Percentiles rank a stretch among this genome's conserved stretches.
These are phyloP conservation scores for Lactuca saligna DNA, from an alignment of 129 eudicot species.

Conservation along the genomic window DNA sequence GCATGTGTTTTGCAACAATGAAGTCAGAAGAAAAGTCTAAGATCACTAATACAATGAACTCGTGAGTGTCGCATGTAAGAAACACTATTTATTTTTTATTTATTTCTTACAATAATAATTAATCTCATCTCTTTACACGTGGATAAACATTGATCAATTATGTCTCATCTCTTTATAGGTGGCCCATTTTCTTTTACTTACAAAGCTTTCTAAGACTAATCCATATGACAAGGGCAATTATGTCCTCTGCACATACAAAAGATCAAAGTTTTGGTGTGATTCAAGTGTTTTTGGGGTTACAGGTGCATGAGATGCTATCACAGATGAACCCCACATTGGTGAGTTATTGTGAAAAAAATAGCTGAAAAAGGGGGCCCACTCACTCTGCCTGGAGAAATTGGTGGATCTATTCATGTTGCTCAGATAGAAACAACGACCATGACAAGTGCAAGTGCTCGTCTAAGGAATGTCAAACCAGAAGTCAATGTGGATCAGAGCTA, in stretches of 20 bases:
- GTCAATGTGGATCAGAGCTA: constrained; percentile 73
- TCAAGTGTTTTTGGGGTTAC: constrained; percentile 16
- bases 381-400: constrained; percentile 60
- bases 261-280: background rate
- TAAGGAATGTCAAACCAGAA: constrained; percentile 93
- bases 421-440: constrained; percentile 51
- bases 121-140: constrained; percentile 39
- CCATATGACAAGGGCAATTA: constrained; percentile 9
- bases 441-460: constrained; percentile 95
- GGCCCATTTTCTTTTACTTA: constrained; percentile 16
- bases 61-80: constrained; percentile 41
- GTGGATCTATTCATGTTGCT: constrained; percentile 61
- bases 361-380: constrained; percentile 91
- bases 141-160: constrained; percentile 52
- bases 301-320: constrained; percentile 97
- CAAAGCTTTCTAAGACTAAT: too few relatives aligned
- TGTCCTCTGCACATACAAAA: background rate
- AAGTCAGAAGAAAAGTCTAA: constrained; percentile 52
- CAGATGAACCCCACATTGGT: constrained; percentile 92
- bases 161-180: too few relatives aligned
- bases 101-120: constrained; percentile 10
- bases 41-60: constrained; percentile 39
- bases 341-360: constrained; percentile 84
- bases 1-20: constrained; percentile 13
- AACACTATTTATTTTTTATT: constrained; percentile 1